A percentile compares a stretch with the other conserved stretches of the same genome.
These are phyloP conservation scores for Cinchona pubescens DNA, from an alignment of 257 asterid genomes.

Conservation along the genomic window DNA sequence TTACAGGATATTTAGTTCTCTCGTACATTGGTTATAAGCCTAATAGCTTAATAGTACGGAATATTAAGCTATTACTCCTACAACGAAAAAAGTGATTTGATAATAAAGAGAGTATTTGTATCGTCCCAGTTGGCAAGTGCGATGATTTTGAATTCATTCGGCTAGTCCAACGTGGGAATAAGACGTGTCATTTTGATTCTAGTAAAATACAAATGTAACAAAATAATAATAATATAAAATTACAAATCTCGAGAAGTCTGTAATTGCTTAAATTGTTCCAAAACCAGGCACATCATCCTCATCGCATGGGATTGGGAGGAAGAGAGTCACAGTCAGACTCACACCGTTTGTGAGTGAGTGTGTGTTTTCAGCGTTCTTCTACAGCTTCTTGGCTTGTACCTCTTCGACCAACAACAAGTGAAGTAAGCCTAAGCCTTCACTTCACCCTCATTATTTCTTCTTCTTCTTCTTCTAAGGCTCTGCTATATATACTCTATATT, in stretches of 20 bases:
- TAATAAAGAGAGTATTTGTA: too few relatives aligned
- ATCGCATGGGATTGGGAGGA: not conserved
- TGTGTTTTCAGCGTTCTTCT: not conserved
- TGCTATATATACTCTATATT: too few relatives aligned
- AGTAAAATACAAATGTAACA: not conserved
- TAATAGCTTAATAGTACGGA: too few relatives aligned
- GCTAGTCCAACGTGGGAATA: not conserved
- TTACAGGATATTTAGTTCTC: too few relatives aligned
- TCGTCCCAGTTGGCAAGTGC: not conserved
- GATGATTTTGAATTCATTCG: not conserved
- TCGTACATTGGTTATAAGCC: too few relatives aligned
- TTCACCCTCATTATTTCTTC: too few relatives aligned
- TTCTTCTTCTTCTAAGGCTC: not conserved
- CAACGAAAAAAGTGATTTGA: too few relatives aligned
- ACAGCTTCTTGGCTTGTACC: not conserved
- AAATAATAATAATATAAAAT: not conserved
- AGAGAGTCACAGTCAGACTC: too few relatives aligned
- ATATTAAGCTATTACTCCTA: too few relatives aligned
- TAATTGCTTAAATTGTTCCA: not conserved
- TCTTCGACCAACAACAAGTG: not conserved
- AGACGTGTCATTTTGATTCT: not conserved
- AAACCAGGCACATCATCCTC: not conserved
- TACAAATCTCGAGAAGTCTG: constrained; percentile 6
- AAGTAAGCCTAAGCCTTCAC: constrained; percentile 1
- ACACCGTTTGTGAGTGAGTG: not conserved